Evolutionary conservation across 208 protist genomes (phyloP).

Genomic region (Trypanosoma congolense): DNA sequence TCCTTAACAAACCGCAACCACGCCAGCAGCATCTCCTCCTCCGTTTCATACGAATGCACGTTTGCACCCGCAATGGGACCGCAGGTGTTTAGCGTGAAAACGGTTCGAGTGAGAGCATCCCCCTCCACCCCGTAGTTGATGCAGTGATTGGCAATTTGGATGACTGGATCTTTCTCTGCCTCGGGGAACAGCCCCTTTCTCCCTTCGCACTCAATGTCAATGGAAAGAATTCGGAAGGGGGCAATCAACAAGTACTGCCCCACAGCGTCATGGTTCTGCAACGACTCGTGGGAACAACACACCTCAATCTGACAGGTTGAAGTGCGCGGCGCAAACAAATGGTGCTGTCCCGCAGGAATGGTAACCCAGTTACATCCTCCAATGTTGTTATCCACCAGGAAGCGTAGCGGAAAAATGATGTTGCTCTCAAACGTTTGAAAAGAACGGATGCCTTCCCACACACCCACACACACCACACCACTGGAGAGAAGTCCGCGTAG

Average conservation of each 20-base stretch:
- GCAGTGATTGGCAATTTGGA: slow-evolving; percentile 99
- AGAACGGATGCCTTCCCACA: slow-evolving; percentile 64
- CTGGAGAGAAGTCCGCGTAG: slow-evolving; percentile 75
- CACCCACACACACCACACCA: slow-evolving; percentile 60
- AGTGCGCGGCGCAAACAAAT: slow-evolving; percentile 29
- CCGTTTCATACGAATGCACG: slow-evolving; percentile 91
- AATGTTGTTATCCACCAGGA: slow-evolving; percentile 98
- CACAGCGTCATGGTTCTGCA: slow-evolving; percentile 82
- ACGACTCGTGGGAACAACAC: slow-evolving; percentile 76
- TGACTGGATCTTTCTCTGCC: slow-evolving; percentile 98
- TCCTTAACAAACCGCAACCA: slow-evolving; percentile 83
- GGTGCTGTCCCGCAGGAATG: slow-evolving; percentile 67
- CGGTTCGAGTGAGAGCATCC: slow-evolving; percentile 58
- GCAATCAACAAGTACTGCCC: slow-evolving; percentile 95
- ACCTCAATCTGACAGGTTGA: slow-evolving; percentile 91
- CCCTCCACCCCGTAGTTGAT: slow-evolving; percentile 81
- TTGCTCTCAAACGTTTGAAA: slow-evolving; percentile 98
- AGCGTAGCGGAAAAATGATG: slow-evolving; percentile 97
- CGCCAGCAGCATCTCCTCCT: slow-evolving; percentile 91
- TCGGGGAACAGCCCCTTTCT: slow-evolving; percentile 98
- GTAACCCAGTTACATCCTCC: slow-evolving; percentile 94
- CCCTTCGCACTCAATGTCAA: slow-evolving; percentile 99
- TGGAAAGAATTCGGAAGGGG: slow-evolving; percentile 98
- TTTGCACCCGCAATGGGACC: slow-evolving; percentile 93
- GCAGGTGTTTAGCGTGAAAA: slow-evolving; percentile 95